phyloP scores from a whole-genome alignment of 2,329 filamentous ascomycete genomes.

The Pseudocercospora fijiensis region DNA sequence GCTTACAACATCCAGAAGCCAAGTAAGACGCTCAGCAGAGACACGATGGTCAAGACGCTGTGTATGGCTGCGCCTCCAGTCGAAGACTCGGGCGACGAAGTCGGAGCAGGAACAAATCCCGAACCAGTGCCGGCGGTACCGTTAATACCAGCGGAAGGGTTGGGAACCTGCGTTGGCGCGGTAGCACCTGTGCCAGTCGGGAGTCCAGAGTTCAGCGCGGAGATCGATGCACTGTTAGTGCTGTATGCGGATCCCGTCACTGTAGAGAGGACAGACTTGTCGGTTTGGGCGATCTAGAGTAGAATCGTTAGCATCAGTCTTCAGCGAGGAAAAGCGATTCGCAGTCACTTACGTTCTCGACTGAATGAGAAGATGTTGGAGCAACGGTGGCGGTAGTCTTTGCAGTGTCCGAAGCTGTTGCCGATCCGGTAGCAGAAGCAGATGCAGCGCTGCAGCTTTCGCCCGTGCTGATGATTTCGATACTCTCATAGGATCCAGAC shows the following conservation, averaged over 20 bases:
- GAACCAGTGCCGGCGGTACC: slow-evolving; percentile 15
- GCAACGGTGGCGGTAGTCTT: slow-evolving; percentile 29
- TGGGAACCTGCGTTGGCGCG: slow-evolving; percentile 21
- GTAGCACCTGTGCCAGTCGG: slow-evolving; percentile 15
- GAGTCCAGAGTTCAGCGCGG: slow-evolving; percentile 26
- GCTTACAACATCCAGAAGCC: slow-evolving; percentile 27
- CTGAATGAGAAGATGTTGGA: slow-evolving; percentile 32
- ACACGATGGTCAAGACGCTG: slow-evolving; percentile 21
- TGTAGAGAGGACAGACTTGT: slow-evolving; percentile 25
- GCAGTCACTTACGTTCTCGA: too few species aligned
- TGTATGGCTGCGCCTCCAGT: slow-evolving; percentile 23
- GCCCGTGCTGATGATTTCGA: slow-evolving; percentile 43
- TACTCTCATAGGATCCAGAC: slow-evolving; percentile 50
- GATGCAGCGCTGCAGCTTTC: slow-evolving; percentile 34
- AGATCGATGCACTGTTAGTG: slow-evolving; percentile 30
- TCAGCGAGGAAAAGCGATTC: too few species aligned
- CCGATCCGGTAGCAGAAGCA: slow-evolving; percentile 11
- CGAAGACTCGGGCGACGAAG: slow-evolving; percentile 13
- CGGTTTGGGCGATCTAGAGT: slow-evolving; percentile 29
- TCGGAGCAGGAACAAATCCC: slow-evolving; percentile 11
- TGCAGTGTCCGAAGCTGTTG: slow-evolving; percentile 16
- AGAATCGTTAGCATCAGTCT: too few species aligned
- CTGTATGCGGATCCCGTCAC: slow-evolving; percentile 30
- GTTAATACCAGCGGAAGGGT: slow-evolving; percentile 10
- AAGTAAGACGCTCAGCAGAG: slow-evolving; percentile 29